Evolutionary conservation across 169 alveolate genomes (phyloP), one percentile per base, ranked within the genome.

Genomic region (Plasmodium inui): DNA sequence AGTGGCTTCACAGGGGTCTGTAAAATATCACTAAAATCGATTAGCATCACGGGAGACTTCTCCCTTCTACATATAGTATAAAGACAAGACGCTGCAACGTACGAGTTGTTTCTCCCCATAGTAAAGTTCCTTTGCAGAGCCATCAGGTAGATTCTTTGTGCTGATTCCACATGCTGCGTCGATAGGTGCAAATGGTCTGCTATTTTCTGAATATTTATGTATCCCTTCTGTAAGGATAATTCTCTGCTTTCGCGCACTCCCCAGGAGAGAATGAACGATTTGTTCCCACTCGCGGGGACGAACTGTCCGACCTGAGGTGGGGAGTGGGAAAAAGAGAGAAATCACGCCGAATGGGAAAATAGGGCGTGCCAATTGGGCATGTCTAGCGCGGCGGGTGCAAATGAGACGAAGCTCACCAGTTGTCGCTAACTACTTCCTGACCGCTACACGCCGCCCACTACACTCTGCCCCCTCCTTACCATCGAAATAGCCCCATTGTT

Each of bases 121-220:
- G 99, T 98, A 83, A 98, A 98, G 90, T 97, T 98, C 55, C 99
- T 96, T 89, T 98, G 99, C 17, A 97, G 97, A 12, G 99, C 99
- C 97, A 98, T 96, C 39, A 97, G 92, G 92, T 97, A 98, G 28
- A 98, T 96, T 70, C 99, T 96, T 44, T 98, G 96, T 0, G 99
- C 99, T 30, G 98, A 93, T 50, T 98, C 99, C 17, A 98, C 96
- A 30, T 95, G 98, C 83, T 96, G 96, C 32, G 83, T 93, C 6
- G 99, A 93, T 28, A 98, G 94, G 41, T 96, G 96, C 80, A 98
- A 96, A 67, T 97, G 97, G 76, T 96, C 96, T 1, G 99, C 99
- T 6, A 97, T 96, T 79, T 97, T 96, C 88, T 97, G 97, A 30
- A 97, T 97, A 90, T 97, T 98, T 30, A 94, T 95, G 78, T 97